Base-by-base conservation (phyloP, 345 rosid species). In the Chamaenerion angustifolium region DNA sequence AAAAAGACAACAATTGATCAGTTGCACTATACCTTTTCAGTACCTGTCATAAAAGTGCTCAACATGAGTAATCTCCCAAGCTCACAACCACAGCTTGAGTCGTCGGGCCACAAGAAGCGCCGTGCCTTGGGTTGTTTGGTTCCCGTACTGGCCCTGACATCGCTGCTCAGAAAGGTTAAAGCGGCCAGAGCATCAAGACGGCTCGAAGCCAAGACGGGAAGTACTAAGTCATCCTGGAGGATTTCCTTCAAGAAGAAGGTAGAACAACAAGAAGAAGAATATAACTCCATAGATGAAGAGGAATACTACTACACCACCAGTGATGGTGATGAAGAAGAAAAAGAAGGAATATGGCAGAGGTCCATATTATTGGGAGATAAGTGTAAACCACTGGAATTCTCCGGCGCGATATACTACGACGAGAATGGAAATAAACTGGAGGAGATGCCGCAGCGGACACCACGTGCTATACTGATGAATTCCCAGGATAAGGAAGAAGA, bases 311-410 rank as follows among this genome's bases (percentile, higher is more conserved):
- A 70, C 64, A 55, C 74, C 82, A 15, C 72, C 60, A 78, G 66
- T 58, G 66, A 19, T 72, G 10, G 55, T 73, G 16, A 59, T 66
- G 60, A 72, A 0, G 71, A 80, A 43, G 92, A 92, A n/a, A n/a
- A n/a, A 3, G 81, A 87, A n/a, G 93, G 96, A 10, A 76, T 92
- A 46, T 92, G 98, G 98, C 96, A 74, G 54, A 74, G 74, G 72
- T 43, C 80, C 56, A 87, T 92, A 57, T 60, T 92, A 64, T 84
- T 92, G 98, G 98, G 98, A 23, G 94, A 77, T 25, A 82, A 82
- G 51, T 92, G 98, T 64, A 81, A 87, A 68, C 98, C 96, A 68
- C 67, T 87, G 74, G 74, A 81, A 68, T 70, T 84, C 60, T 77
- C 98, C 1, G 98, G 96, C 14, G 96, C 67, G 23, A 87, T 92